phyloP scores from a whole-genome alignment of 1,139 yeast genomes.

The Scheffersomyces segobiensis region DNA sequence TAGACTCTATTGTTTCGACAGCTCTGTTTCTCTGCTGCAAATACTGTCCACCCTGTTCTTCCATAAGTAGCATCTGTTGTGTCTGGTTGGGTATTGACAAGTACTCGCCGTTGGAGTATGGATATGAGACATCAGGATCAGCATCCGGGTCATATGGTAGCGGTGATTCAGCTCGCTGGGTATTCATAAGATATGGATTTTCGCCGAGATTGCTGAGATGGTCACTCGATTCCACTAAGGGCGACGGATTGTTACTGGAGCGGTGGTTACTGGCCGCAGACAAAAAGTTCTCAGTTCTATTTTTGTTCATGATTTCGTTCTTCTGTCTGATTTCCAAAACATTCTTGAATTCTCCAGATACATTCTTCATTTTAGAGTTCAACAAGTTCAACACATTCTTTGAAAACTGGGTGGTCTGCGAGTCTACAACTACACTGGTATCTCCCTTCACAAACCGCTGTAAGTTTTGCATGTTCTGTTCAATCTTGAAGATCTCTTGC shows the following conservation, averaged over 20 bases:
- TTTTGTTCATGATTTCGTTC: slow-evolving; percentile 77
- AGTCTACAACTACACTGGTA: slow-evolving; percentile 46
- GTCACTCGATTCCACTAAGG: slow-evolving; percentile 12
- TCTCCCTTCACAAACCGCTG: slow-evolving; percentile 57
- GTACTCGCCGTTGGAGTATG: slow-evolving; percentile 36
- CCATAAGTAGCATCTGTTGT: slow-evolving; percentile 69
- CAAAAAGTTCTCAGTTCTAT: slow-evolving; percentile 82
- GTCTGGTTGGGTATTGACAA: slow-evolving; percentile 73
- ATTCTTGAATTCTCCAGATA: slow-evolving; percentile 86
- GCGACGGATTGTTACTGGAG: slow-evolving; percentile 25
- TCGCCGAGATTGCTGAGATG: slow-evolving; percentile 29
- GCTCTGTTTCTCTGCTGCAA: slow-evolving; percentile 85
- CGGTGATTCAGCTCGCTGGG: slow-evolving; percentile 15
- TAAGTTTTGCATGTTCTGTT: slow-evolving; percentile 68
- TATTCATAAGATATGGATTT: slow-evolving; percentile 41
- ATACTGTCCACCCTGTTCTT: slow-evolving; percentile 75
- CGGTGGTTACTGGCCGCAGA: slow-evolving; percentile 45
- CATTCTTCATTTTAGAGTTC: slow-evolving; percentile 86
- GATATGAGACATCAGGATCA: slow-evolving; percentile 34
- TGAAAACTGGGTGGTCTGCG: slow-evolving; percentile 69
- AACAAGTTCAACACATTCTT: slow-evolving; percentile 84
- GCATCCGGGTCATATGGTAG: slow-evolving; percentile 35
- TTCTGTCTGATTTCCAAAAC: slow-evolving; percentile 87
- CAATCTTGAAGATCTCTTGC: slow-evolving; percentile 87
- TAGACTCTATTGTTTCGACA: slow-evolving; percentile 92